Conservation (phyloP, 2,329 filamentous ascomycete species). For the Beauveria rudraprayagi region DNA sequence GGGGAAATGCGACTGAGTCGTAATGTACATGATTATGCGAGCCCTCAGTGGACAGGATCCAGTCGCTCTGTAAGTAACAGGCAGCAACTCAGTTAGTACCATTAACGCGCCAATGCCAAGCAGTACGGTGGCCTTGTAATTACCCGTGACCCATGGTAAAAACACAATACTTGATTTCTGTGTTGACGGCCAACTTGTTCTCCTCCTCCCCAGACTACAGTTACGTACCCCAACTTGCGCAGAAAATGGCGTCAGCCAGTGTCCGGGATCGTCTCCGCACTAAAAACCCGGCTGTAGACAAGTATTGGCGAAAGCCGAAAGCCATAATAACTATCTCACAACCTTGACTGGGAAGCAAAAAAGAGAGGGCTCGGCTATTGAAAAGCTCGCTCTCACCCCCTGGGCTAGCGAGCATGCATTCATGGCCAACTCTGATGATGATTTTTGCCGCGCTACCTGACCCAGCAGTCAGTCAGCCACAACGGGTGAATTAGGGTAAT, state of each 20-base stretch:
- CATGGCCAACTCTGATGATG: neutral
- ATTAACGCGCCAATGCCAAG: too few relatives aligned
- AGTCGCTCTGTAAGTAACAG: neutral
- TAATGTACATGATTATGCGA: neutral
- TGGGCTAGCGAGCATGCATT: neutral
- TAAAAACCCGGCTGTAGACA: neutral
- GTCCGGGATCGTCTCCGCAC: too few relatives aligned
- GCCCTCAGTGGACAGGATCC: neutral
- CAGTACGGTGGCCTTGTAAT: too few relatives aligned
- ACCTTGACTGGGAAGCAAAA: neutral
- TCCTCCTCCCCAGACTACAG: too few relatives aligned
- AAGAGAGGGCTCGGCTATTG: constrained; percentile 6
- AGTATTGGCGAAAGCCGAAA: neutral
- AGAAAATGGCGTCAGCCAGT: too few relatives aligned
- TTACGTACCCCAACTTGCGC: too few relatives aligned
- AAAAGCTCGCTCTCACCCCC: neutral
- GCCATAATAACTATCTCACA: neutral
- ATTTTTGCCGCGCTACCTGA: neutral
- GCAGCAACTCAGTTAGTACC: too few relatives aligned
- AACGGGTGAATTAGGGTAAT: neutral
- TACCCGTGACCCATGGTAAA: too few relatives aligned
- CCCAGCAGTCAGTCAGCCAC: constrained; percentile 1
- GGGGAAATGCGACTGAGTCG: constrained; percentile 4
- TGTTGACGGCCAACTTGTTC: too few relatives aligned
- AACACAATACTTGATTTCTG: too few relatives aligned